Conservation (phyloP, 352 stramenopile genomes). For the Elongisporangium undulatum region DNA sequence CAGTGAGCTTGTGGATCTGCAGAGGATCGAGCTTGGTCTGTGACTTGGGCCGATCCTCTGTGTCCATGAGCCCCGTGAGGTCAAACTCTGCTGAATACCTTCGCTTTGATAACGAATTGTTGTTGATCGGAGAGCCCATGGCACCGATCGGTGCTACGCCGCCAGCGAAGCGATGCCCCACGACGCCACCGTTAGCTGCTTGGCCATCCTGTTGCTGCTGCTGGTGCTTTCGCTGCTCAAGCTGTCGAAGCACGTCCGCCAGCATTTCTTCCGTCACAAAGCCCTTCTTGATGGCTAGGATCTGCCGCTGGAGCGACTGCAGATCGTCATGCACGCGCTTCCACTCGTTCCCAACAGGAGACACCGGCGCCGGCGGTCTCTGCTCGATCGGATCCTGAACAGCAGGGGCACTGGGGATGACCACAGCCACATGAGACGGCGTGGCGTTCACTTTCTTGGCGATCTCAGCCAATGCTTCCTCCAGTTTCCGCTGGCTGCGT, state of each 20-base stretch:
- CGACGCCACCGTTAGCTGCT: slow-evolving; percentile 12
- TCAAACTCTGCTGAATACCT: slow-evolving; percentile 8
- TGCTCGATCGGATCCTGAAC: not conserved
- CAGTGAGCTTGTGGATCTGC: slow-evolving; percentile 34
- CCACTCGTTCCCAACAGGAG: not conserved
- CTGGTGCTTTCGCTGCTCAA: slow-evolving; percentile 32
- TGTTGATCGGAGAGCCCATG: slow-evolving; percentile 4
- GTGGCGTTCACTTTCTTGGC: slow-evolving; percentile 11
- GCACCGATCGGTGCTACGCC: slow-evolving; percentile 3
- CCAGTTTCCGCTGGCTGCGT: slow-evolving; percentile 35
- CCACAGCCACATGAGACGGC: slow-evolving; percentile 1
- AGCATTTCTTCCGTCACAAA: slow-evolving; percentile 48
- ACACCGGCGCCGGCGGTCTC: not conserved
- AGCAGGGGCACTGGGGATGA: not conserved
- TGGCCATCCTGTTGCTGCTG: slow-evolving; percentile 11
- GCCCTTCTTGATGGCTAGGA: slow-evolving; percentile 33
- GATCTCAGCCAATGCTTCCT: slow-evolving; percentile 19
- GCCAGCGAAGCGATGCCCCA: slow-evolving; percentile 24
- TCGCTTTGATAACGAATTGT: slow-evolving; percentile 24
- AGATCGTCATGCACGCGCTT: slow-evolving; percentile 29
- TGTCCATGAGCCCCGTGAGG: slow-evolving; percentile 21
- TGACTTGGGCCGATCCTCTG: slow-evolving; percentile 37
- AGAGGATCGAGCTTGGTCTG: slow-evolving; percentile 64
- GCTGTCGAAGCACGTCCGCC: slow-evolving; percentile 27
- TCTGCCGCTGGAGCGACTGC: slow-evolving; percentile 23